Base-by-base conservation (phyloP, 2,329 filamentous ascomycete genomes). In the Apiospora marii region DNA sequence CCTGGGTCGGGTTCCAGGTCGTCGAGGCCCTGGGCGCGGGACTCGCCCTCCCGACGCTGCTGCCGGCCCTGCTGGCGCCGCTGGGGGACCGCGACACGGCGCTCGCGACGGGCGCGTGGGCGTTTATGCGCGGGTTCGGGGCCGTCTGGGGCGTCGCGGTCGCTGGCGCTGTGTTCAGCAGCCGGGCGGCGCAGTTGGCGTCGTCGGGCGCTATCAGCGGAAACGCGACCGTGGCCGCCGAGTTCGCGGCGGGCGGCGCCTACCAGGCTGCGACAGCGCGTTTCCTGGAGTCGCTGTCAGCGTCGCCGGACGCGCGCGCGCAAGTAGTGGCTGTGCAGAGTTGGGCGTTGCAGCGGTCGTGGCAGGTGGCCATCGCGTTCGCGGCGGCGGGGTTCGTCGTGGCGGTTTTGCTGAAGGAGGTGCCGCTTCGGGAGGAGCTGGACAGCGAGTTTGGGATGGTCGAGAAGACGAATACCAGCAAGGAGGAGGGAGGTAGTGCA, bases 121-220 rank as follows among this genome's bases (percentile, higher is more conserved):
- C 75, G 3, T 86, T 85, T 74, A 78, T 83, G 70, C 79, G 85
- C n/a, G 80, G 78, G 44, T 81, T 85, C 30, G 85, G 85, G 0
- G 78, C 80, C 46, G 80, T 84, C 37, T 80, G 85, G 70, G 84
- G 84, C 27, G 81, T 86, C 1, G 79, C 82, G 0, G 79, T 87
- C 41, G 81, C 81, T 4, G 80, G 80, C 0, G 77, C 80, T 2
- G 80, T 84, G 46, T 85, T 85, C 74, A 76, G 78, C 46, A 41
- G 6, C 34, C 58, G 34, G 30, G 58, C 58, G 8, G 76, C 70
- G 41, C 72, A 74, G 6, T 73, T 73, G 37, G 75, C 75, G 14
- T 75, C 75, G 1, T 71, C 72, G 53, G 75, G 71, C 5, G 74
- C 71, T 16, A 76, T 77, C 30, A 12, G 14, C 27, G 24, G 72